Percentiles rank a stretch among this genome's conserved stretches.
These are phyloP conservation scores for Yamadazyma sp. DNA, from an alignment of 1,139 yeast genomes.

Conservation along the genomic window DNA sequence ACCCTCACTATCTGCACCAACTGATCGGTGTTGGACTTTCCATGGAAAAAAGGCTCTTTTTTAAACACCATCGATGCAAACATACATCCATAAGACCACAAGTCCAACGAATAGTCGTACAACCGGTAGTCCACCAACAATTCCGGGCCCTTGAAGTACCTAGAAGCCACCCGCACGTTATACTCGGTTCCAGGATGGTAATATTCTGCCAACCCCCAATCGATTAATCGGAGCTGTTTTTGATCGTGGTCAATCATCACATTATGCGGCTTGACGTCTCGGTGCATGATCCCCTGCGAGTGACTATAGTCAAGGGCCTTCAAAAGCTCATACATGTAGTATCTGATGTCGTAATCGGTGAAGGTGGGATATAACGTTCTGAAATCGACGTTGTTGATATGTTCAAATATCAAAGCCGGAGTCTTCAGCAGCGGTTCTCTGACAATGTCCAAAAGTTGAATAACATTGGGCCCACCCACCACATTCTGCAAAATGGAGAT, in stretches of 20 bases:
- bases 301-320: constrained; percentile 92
- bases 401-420: constrained; percentile 91
- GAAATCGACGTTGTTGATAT: constrained; percentile 87
- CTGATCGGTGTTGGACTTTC: constrained; percentile 94
- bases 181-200: constrained; percentile 94
- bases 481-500: constrained; percentile 88
- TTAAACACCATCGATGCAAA: constrained; percentile 95
- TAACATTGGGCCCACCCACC: constrained; percentile 82
- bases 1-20: constrained; percentile 92
- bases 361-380: constrained; percentile 90
- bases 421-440: constrained; percentile 89
- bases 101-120: constrained; percentile 91
- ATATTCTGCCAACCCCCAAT: constrained; percentile 98
- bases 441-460: constrained; percentile 79
- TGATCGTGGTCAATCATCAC: constrained; percentile 93
- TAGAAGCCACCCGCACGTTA: constrained; percentile 96
- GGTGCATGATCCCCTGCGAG: constrained; percentile 97
- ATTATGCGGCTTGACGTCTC: constrained; percentile 98
- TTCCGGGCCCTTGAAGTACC: constrained; percentile 98
- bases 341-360: constrained; percentile 78
- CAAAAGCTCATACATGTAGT: constrained; percentile 83
- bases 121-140: constrained; percentile 87
- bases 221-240: constrained; percentile 76
- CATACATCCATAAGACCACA: constrained; percentile 98
- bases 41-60: constrained; percentile 97